phyloP scores from a whole-genome alignment of 2,329 filamentous ascomycete species.

The Paramyrothecium sp. region DNA sequence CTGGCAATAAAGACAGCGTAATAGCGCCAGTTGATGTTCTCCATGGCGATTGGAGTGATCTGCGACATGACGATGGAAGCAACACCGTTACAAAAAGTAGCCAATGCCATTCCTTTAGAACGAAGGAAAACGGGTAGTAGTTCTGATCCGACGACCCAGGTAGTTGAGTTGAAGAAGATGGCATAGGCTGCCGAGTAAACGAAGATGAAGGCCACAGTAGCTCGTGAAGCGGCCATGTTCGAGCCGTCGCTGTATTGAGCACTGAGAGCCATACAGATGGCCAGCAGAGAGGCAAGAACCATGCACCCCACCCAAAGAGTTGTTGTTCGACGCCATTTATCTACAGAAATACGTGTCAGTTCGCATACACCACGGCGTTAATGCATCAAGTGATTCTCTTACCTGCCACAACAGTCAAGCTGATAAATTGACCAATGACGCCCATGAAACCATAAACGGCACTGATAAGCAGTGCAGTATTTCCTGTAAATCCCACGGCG shows the following conservation, averaged over 20 bases:
- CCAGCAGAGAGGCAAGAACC: slow-evolving; percentile 15
- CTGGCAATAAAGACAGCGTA: slow-evolving; percentile 34
- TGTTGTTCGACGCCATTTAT: slow-evolving; percentile 22
- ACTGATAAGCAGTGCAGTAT: slow-evolving; percentile 44
- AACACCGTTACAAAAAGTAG: slow-evolving; percentile 38
- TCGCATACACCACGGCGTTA: slow-evolving; percentile 2
- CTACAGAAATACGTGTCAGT: slow-evolving; percentile 23
- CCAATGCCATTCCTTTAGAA: slow-evolving; percentile 20
- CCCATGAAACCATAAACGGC: slow-evolving; percentile 38
- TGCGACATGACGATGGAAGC: slow-evolving; percentile 33
- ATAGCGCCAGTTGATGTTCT: slow-evolving; percentile 32
- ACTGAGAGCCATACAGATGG: slow-evolving; percentile 24
- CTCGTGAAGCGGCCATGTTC: slow-evolving; percentile 16
- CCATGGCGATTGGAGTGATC: slow-evolving; percentile 51
- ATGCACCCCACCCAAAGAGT: slow-evolving; percentile 14
- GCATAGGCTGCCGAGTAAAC: slow-evolving; percentile 5
- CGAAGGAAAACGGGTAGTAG: slow-evolving; percentile 64
- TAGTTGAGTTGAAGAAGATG: slow-evolving; percentile 46
- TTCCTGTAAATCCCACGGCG: slow-evolving; percentile 45
- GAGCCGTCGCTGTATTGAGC: slow-evolving; percentile 10
- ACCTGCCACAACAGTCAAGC: too few species aligned
- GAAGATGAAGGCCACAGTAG: slow-evolving; percentile 29
- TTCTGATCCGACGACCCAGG: slow-evolving; percentile 52
- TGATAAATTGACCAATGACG: slow-evolving; percentile 23
- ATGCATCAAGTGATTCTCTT: too few species aligned